Evolutionary conservation across 2,329 filamentous ascomycete species (phyloP).

Genomic region (Ascochyta clinopodiicola): DNA sequence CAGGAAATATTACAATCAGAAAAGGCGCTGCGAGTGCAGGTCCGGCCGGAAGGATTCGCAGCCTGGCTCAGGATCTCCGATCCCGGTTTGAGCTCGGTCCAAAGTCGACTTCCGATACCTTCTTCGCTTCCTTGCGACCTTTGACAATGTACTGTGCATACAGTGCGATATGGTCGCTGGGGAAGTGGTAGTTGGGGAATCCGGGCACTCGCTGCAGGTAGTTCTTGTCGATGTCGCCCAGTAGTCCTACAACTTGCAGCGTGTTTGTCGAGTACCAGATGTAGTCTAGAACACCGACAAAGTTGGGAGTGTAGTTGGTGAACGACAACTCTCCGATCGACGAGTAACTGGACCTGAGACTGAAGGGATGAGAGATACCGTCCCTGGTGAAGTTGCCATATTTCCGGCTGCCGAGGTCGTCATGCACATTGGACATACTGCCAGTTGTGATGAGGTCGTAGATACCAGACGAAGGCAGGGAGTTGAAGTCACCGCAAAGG

Average conservation of each 20-base stretch:
- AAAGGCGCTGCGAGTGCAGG: conserved; percentile 13
- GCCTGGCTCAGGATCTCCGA: conserved; percentile 32
- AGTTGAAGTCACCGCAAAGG: conserved; percentile 97
- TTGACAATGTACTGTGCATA: conserved; percentile 91
- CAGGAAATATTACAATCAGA: conserved; percentile 25
- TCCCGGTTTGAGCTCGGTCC: conserved; percentile 42
- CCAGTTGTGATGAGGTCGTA: conserved; percentile 89
- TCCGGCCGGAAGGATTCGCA: conserved; percentile 3
- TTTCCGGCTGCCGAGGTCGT: conserved; percentile 78
- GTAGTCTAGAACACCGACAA: conserved; percentile 91
- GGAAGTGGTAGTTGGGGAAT: conserved; percentile 94
- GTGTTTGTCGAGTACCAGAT: conserved; percentile 97
- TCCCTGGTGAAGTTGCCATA: conserved; percentile 94
- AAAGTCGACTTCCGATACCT: conserved; percentile 48
- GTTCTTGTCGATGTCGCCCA: conserved; percentile 84
- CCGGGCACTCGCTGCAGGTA: conserved; percentile 88
- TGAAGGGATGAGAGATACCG: conserved; percentile 94
- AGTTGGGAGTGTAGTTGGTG: conserved; percentile 96
- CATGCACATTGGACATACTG: conserved; percentile 76
- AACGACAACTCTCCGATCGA: conserved; percentile 86
- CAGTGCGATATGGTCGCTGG: conserved; percentile 88
- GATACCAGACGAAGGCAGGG: conserved; percentile 82
- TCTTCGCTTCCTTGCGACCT: conserved; percentile 75
- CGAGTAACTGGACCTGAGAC: conserved; percentile 86
- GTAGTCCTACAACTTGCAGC: conserved; percentile 80